A percentile compares a stretch with the other conserved stretches of the same genome.
Evolutionary conservation across 2,329 filamentous ascomycete species (phyloP).

Genomic region (Apiospora koreana): DNA sequence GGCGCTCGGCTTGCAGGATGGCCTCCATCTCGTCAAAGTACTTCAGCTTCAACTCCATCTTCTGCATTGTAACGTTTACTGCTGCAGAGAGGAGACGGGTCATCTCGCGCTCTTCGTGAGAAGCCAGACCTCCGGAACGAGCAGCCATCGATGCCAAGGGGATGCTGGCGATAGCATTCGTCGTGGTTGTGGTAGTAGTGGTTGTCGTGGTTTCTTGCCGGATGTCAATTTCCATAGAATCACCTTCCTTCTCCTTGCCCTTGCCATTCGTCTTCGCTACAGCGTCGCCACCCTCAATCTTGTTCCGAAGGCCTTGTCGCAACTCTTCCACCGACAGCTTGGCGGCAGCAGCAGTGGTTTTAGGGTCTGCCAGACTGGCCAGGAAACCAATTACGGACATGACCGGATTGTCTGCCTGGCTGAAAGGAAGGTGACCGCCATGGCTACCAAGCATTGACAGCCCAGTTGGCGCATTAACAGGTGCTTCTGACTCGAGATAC

Average conservation of each 20-base stretch:
- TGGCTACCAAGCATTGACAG: constrained; percentile 70
- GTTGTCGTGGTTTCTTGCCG: constrained; percentile 55
- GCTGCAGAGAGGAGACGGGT: constrained; percentile 89
- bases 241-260: constrained; percentile 55
- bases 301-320: constrained; percentile 75
- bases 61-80: constrained; percentile 91
- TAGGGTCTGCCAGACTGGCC: constrained; percentile 85
- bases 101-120: constrained; percentile 96
- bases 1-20: constrained; percentile 85
- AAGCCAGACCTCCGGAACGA: constrained; percentile 83
- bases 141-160: constrained; percentile 85
- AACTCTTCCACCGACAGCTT: constrained; percentile 86
- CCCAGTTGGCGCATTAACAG: constrained; percentile 54
- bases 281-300: constrained; percentile 63
- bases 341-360: constrained; percentile 86
- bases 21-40: constrained; percentile 97
- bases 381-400: constrained; percentile 96
- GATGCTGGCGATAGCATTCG: constrained; percentile 66
- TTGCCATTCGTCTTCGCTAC: constrained; percentile 54
- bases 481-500: constrained; percentile 79
- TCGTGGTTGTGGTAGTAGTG: constrained; percentile 48
- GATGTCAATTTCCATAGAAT: constrained; percentile 67
- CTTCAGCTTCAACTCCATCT: constrained; percentile 91
- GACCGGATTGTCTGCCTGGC: constrained; percentile 91
- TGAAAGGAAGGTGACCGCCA: constrained; percentile 83